A percentile compares a stretch with the other conserved stretches of the same genome.
These are phyloP conservation scores for Diutina rugosa DNA, from an alignment of 1,139 yeast genomes.

Conservation along the genomic window DNA sequence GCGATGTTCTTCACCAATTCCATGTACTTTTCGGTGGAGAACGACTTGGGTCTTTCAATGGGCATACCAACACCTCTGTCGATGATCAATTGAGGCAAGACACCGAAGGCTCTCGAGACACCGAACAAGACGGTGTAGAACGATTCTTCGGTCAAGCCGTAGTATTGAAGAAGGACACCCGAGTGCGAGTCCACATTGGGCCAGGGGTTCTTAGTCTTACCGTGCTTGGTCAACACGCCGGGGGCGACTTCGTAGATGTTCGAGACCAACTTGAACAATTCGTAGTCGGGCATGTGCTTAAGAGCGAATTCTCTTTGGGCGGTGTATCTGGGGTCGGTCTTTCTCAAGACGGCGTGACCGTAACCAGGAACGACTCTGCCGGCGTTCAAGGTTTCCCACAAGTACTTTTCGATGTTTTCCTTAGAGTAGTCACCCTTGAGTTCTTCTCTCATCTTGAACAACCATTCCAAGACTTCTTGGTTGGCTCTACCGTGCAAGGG, in stretches of 20 bases:
- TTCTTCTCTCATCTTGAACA: slow-evolving; percentile 67
- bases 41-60: slow-evolving; percentile 95
- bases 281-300: slow-evolving; percentile 96
- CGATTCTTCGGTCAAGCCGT: slow-evolving; percentile 88
- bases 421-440: slow-evolving; percentile 62
- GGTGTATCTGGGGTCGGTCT: slow-evolving; percentile 94
- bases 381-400: slow-evolving; percentile 83
- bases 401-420: slow-evolving; percentile 71
- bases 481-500: slow-evolving; percentile 97
- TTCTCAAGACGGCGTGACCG: slow-evolving; percentile 33
- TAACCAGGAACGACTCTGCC: slow-evolving; percentile 98
- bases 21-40: slow-evolving; percentile 63
- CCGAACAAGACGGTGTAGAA: slow-evolving; percentile 98
- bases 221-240: slow-evolving; percentile 87
- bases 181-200: slow-evolving; percentile 98
- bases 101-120: slow-evolving; percentile 97
- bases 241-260: slow-evolving; percentile 93
- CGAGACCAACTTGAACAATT: slow-evolving; percentile 79
- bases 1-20: slow-evolving; percentile 43
- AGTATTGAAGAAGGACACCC: slow-evolving; percentile 93
- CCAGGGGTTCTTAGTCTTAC: slow-evolving; percentile 98
- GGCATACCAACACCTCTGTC: slow-evolving; percentile 94
- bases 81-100: slow-evolving; percentile 89
- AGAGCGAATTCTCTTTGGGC: slow-evolving; percentile 96
- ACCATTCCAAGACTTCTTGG: slow-evolving; percentile 94